Evolutionary conservation across 148 eudicot genomes (phyloP).

Genomic region (Suaeda aralocaspica): DNA sequence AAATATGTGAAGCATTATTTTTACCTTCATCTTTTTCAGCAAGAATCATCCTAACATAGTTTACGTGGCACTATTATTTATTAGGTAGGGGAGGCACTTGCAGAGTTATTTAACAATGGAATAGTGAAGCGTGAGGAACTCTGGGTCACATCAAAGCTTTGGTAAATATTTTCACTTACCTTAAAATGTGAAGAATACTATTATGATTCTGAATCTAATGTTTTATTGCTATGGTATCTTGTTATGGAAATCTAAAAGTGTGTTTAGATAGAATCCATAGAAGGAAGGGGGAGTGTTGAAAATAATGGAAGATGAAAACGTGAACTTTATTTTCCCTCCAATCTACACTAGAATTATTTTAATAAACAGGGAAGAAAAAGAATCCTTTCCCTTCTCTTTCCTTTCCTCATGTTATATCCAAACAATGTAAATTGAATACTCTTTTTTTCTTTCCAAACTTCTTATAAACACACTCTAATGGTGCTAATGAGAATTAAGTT

Average conservation of each 20-base stretch:
- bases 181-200: not conserved
- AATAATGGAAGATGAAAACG: not conserved
- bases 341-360: not conserved
- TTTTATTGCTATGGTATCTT: not conserved
- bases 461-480: not conserved
- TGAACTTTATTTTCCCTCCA: not conserved
- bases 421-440: no score
- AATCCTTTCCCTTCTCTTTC: not conserved
- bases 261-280: not conserved
- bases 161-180: conserved; percentile 26
- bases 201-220: not conserved
- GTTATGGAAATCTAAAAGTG: not conserved
- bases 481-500: not conserved
- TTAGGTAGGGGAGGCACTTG: conserved; percentile 47
- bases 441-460: not conserved
- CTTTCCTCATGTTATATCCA: not conserved
- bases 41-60: no score
- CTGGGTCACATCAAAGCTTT: conserved; percentile 56
- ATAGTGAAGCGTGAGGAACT: conserved; percentile 49
- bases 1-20: no score
- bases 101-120: conserved; percentile 42
- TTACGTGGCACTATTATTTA: not conserved
- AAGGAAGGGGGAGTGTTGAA: no score
- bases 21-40: no score
- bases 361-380: not conserved